Evolutionary conservation across 768 basidiomycete genomes (phyloP), one percentile per base, ranked within the genome.

Genomic region (Collybiopsis confluens): DNA sequence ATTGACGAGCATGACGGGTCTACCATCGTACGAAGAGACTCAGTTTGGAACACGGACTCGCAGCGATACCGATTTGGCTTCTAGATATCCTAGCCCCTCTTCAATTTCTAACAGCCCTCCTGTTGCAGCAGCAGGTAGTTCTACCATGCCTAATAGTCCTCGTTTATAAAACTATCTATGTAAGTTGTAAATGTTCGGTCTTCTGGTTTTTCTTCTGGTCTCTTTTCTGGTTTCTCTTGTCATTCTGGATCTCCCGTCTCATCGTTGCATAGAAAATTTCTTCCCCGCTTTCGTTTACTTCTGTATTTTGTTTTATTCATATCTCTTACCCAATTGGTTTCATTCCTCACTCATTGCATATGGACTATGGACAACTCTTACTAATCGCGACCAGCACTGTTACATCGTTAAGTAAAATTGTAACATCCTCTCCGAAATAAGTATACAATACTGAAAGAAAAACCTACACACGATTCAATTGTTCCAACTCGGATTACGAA

Each of bases 1-100:
- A 15, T 68, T 93, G 62, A 77, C 77, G 61, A 86, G 88, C 61
- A 76, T 86, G 73, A 75, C 73, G 24, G 92, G 89, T 5, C 64
- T 96, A 59, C 95, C 95, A 44, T 89, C 85, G 36, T 98, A 98
- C 60, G 92, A 91, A 59, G 92, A 92, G 64, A 80, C 80, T 10
- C 38, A 53, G 43, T 20, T 42, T 11, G 35, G 38, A 10, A 18
- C 38, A 10, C 41, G 43, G 4, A 53, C 42, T 9, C 41, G 43
- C 2, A 53, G 52, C 26, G 52, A 53, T 21, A 35, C 30, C 16
- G 43, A 53, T 26, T 26, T 53, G 42, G 43, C 43, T 27, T 26
- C 28, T 33, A 44, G 52, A 33, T 45, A 44, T 26, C 9, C 52
- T 5, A 35, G 33, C 8, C 21, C 35, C 16, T 48, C 47, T 36